A percentile compares a stretch with the other conserved stretches of the same genome.
Conservation (phyloP, 768 basidiomycete genomes). For the Crassisporium funariophilum region DNA sequence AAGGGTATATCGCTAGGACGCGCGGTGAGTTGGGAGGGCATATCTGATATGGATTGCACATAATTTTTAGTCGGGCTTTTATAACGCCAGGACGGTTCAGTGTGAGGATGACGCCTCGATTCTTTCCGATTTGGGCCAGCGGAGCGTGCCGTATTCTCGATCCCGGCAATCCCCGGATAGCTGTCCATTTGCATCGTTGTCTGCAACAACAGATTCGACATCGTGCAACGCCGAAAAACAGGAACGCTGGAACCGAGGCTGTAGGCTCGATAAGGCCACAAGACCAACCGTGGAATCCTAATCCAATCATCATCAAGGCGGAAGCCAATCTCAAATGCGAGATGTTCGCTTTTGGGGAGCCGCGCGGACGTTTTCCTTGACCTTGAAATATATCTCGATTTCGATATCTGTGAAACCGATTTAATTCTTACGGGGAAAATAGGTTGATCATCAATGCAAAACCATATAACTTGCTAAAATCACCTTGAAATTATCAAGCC, state of each 20-base stretch:
- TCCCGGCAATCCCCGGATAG: conserved; percentile 34
- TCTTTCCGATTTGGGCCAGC: conserved; percentile 13
- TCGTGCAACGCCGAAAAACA: conserved; percentile 6
- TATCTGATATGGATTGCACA: conserved; percentile 31
- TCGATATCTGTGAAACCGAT: not conserved
- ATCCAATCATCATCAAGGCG: conserved; percentile 4
- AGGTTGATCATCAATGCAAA: too few species aligned
- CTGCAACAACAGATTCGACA: conserved; percentile 2
- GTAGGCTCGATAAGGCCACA: conserved; percentile 22
- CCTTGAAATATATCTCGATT: not conserved
- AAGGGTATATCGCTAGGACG: conserved; percentile 43
- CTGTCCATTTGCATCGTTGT: too few species aligned
- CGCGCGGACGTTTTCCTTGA: conserved; percentile 1
- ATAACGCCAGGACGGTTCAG: conserved; percentile 30
- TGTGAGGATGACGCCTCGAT: conserved; percentile 27
- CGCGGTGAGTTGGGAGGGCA: conserved; percentile 37
- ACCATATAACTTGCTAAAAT: too few species aligned
- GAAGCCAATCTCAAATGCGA: conserved; percentile 10
- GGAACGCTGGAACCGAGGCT: conserved; percentile 14
- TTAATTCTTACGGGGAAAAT: too few species aligned
- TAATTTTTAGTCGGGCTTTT: conserved; percentile 36
- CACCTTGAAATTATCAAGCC: too few species aligned
- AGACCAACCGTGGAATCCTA: conserved; percentile 5
- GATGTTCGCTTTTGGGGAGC: conserved; percentile 3
- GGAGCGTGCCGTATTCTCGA: too few species aligned